Conservation (phyloP, 306 rosid species). For the Abrus precatorius region DNA sequence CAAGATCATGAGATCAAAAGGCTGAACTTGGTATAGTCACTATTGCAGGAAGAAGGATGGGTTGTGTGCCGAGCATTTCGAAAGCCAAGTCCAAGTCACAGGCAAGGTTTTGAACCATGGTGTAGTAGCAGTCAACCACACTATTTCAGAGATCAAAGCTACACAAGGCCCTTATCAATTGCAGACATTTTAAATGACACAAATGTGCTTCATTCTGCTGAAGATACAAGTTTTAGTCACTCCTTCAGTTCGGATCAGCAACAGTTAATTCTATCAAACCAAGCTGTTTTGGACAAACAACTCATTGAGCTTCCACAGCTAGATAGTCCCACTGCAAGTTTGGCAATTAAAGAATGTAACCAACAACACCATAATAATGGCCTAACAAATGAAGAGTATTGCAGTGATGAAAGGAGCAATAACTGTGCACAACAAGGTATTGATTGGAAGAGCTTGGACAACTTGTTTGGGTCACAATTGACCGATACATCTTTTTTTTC, state of each 20-base stretch:
- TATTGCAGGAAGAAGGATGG: constrained; percentile 96
- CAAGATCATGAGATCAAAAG: neutral
- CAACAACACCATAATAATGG: constrained; percentile 36
- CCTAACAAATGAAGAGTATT: constrained; percentile 50
- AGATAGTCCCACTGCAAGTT: constrained; percentile 67
- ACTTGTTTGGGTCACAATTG: constrained; percentile 61
- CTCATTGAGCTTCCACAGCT: constrained; percentile 69
- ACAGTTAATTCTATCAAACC: constrained; percentile 45
- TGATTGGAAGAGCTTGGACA: constrained; percentile 76
- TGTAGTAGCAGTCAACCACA: constrained; percentile 48
- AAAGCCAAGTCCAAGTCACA: constrained; percentile 82
- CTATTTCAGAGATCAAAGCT: constrained; percentile 59
- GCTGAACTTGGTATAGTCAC: neutral
- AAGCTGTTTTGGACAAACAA: constrained; percentile 51
- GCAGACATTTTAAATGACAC: constrained; percentile 48
- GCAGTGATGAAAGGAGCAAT: constrained; percentile 53
- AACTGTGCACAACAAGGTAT: constrained; percentile 50
- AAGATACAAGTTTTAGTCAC: constrained; percentile 55
- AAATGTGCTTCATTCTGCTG: constrained; percentile 43
- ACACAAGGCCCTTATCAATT: constrained; percentile 59
- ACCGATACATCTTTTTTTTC: constrained; percentile 45
- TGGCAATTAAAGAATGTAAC: constrained; percentile 47
- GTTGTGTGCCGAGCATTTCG: constrained; percentile 88
- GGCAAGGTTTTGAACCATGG: constrained; percentile 75
- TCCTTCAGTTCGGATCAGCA: constrained; percentile 48